Base-by-base conservation (phyloP, 495 filamentous ascomycete genomes). In the Penicillium cosmopolitanum region DNA sequence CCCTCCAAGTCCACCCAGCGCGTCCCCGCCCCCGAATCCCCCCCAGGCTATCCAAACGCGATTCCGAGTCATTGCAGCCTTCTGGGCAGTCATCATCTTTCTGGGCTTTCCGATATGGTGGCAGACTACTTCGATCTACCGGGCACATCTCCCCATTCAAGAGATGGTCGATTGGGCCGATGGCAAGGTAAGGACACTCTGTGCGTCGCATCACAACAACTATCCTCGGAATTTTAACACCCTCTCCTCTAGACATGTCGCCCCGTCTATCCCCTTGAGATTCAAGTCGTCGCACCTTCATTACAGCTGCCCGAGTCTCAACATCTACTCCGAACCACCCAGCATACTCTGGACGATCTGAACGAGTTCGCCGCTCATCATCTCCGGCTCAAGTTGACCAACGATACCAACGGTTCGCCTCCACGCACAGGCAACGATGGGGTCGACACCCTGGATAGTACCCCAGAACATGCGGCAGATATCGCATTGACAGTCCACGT, bases 31-130 rank as follows among this genome's bases (percentile, higher is more conserved):
- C 88, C 92, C 50, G 93, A 96, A 74, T 87, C 85, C 53, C 28
- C 73, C 82, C 40, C 85, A 87, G 58, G 86, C 87, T 52, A 77
- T 90, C 19, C 83, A 82, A 66, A 82, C 84, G 44, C 87, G 93
- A 51, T 82, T 83, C 53, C 80, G 76, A 54, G 89, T 98, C 47
- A 87, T 98, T 64, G 73, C 90, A 51, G 93, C 95, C 6, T 98
- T 98, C 67, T 98, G 95, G 96, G 78, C 84, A 18, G 86, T 97
- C 15, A 91, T 96, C 12, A 69, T 96, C 23, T 84, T 89, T 34
- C 78, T 98, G 16, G 96, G 95, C 16, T 74, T 98, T 59, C 95
- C 95, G 63, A 88, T 96, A 86, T 98, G 95, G 95, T 92, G 91
- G 86, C 86, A 87, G 71, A 98, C 95, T n/a, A 98, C 96, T 1